Conservation (phyloP, 768 basidiomycete species). For the Boletus barrowsii region DNA sequence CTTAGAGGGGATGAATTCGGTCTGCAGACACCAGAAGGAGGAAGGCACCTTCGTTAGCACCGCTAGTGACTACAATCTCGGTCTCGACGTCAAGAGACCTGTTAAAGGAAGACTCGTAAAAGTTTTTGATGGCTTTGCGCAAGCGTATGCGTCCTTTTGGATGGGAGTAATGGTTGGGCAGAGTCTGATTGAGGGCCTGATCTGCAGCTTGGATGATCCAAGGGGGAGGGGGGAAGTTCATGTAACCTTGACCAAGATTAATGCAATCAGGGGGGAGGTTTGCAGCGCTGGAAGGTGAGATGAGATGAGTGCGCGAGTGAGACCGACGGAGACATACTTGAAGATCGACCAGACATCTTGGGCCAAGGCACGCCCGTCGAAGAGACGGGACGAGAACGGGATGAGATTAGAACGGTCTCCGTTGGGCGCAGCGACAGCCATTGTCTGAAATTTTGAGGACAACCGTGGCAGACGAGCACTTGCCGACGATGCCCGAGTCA, state of each 20-base stretch:
- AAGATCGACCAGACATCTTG: conserved; percentile 91
- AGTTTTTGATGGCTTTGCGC: conserved; percentile 79
- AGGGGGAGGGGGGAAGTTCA: conserved; percentile 85
- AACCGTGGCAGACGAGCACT: not conserved
- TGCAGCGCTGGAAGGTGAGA: conserved; percentile 52
- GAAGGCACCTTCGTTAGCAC: conserved; percentile 86
- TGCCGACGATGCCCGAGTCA: not conserved
- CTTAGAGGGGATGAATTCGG: conserved; percentile 30
- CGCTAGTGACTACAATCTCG: conserved; percentile 93
- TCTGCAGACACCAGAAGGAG: not conserved
- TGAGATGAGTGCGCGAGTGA: conserved; percentile 8
- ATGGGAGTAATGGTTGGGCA: conserved; percentile 85
- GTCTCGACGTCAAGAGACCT: conserved; percentile 77
- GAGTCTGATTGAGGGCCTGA: conserved; percentile 58
- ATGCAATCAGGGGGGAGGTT: conserved; percentile 91
- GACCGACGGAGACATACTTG: conserved; percentile 48
- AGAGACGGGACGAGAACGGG: conserved; percentile 68
- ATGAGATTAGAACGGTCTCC: conserved; percentile 51
- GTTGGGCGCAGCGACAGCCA: not conserved
- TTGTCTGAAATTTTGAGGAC: not conserved
- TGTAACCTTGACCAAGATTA: conserved; percentile 93
- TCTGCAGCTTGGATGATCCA: conserved; percentile 78
- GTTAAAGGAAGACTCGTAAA: conserved; percentile 67
- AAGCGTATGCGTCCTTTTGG: conserved; percentile 86
- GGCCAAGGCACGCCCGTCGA: conserved; percentile 71